Evolutionary conservation across 2,329 filamentous ascomycete species (phyloP), one percentile per base, ranked within the genome.

Genomic region (Fusarium sp.): DNA sequence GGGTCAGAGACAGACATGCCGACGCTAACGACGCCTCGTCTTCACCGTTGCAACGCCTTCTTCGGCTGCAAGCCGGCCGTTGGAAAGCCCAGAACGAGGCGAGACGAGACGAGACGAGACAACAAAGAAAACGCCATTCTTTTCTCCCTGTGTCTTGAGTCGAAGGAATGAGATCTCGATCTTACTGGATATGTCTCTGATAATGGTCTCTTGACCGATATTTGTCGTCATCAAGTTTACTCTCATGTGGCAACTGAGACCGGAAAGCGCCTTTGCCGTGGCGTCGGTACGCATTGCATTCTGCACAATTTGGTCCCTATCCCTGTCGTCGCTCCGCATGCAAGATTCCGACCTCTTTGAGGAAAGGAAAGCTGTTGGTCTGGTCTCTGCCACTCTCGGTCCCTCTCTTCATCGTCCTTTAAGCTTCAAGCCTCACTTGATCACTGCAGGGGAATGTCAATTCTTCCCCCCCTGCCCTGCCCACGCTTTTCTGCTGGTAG

Each of bases 1-100:
- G 18, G 20, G 20, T 23, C 40, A 44, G 40, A 53, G 34, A 58
- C 27, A 60, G 59, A 61, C 46, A 53, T 67, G 69, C 70, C 71
- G 71, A 65, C 70, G 68, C 70, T 68, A 72, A 58, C 31, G 60
- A 38, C 62, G 71, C 68, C 68, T 68, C 62, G 38, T 69, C 50
- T 64, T 59, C 58, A 62, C 70, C 63, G 64, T 70, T 71, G 59
- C 61, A 65, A 64, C 60, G 55, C 55, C 67, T 31, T 67, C 67
- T 31, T 67, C 63, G 60, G 68, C 66, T 57, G 63, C 71, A 69
- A 64, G 63, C 55, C 63, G 59, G 68, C 54, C 59, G 61, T 65
- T 59, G 42, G 42, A 25, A 29, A 34, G 50, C 33, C 50, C 13
- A 51, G 46, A 18, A 18, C 14, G 33, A 23, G 54, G 40, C 54